A percentile compares a stretch with the other conserved stretches of the same genome.
Evolutionary conservation across 2,329 filamentous ascomycete genomes (phyloP).

Genomic region (Diaporthe destruens): DNA sequence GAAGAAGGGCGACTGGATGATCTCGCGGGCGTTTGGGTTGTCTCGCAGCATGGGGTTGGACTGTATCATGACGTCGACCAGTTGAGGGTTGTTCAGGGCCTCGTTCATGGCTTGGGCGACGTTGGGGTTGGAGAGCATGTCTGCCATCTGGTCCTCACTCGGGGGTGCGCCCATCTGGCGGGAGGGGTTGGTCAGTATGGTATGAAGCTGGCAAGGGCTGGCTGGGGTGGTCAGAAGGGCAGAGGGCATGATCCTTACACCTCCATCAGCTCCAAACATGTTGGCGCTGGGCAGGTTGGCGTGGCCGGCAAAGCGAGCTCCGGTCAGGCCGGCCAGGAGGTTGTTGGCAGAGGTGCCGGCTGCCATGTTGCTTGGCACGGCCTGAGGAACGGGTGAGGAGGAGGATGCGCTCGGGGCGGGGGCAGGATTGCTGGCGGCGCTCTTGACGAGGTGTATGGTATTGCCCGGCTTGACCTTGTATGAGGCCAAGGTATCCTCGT

Average conservation of each 20-base stretch:
- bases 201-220: slow-evolving; percentile 10
- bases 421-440: slow-evolving; percentile 85
- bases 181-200: slow-evolving; percentile 46
- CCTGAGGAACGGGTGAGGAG: slow-evolving; percentile 64
- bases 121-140: slow-evolving; percentile 73
- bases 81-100: slow-evolving; percentile 92
- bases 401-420: slow-evolving; percentile 58
- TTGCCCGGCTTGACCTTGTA: slow-evolving; percentile 98
- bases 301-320: slow-evolving; percentile 93
- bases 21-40: slow-evolving; percentile 81
- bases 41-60: slow-evolving; percentile 85
- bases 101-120: slow-evolving; percentile 42
- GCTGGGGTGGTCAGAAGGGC: background rate
- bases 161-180: slow-evolving; percentile 88
- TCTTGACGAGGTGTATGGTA: slow-evolving; percentile 96
- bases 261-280: slow-evolving; percentile 93
- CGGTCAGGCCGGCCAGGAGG: slow-evolving; percentile 89
- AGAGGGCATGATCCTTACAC: slow-evolving; percentile 70
- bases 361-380: slow-evolving; percentile 82
- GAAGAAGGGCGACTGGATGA: slow-evolving; percentile 90
- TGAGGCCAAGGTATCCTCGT: slow-evolving; percentile 83
- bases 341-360: slow-evolving; percentile 84
- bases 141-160: slow-evolving; percentile 82
- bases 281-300: slow-evolving; percentile 88
- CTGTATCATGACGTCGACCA: slow-evolving; percentile 95